These are phyloP conservation scores for Aspergillus melleus DNA, from an alignment of 2,329 filamentous ascomycete genomes.

Conservation along the genomic window DNA sequence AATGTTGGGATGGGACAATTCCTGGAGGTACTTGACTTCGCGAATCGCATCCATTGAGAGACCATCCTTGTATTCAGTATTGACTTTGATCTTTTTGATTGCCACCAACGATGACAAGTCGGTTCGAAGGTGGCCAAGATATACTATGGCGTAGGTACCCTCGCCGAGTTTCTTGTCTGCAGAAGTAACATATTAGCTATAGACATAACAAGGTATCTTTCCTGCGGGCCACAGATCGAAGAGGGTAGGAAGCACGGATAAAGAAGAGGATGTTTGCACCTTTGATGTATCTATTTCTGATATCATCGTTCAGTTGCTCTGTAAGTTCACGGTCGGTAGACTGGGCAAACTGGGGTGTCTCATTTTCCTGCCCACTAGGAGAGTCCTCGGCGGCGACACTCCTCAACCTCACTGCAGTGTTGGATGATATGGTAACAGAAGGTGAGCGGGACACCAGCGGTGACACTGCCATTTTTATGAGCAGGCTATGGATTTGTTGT, in stretches of 20 bases:
- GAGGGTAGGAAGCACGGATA: not conserved
- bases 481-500: not conserved
- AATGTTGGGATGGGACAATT: slow-evolving; percentile 92
- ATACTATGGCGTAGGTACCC: slow-evolving; percentile 96
- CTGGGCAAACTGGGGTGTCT: slow-evolving; percentile 16
- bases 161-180: slow-evolving; percentile 87
- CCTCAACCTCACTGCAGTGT: slow-evolving; percentile 35
- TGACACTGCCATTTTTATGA: slow-evolving; percentile 41
- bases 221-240: not conserved
- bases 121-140: slow-evolving; percentile 74
- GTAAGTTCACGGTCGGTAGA: slow-evolving; percentile 48
- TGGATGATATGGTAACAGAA: slow-evolving; percentile 33
- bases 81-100: slow-evolving; percentile 56
- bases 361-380: slow-evolving; percentile 17
- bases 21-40: slow-evolving; percentile 92
- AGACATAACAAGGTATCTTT: not conserved
- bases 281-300: slow-evolving; percentile 87
- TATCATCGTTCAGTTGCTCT: slow-evolving; percentile 79
- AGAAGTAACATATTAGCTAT: not conserved
- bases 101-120: slow-evolving; percentile 77
- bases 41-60: slow-evolving; percentile 93
- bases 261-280: slow-evolving; percentile 48
- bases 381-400: slow-evolving; percentile 34
- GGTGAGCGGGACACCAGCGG: slow-evolving; percentile 43
- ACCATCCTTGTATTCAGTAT: slow-evolving; percentile 73